Evolutionary conservation across 805 yeast species (phyloP), one percentile per base, ranked within the genome.

Genomic region (Priceomyces carsonii): DNA sequence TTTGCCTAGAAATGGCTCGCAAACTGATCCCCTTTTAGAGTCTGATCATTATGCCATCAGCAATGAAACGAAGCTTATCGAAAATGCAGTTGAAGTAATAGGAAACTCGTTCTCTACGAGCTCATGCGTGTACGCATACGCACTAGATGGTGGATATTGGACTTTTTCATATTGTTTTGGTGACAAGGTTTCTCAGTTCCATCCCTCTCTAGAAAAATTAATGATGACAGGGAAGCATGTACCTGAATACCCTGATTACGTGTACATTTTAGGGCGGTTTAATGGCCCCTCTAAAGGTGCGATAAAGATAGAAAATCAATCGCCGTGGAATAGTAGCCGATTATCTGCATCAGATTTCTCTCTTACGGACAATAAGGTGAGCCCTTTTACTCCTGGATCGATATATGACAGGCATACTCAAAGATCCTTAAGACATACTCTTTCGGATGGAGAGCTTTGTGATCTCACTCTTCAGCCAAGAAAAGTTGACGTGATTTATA

Each of bases 401-500:
- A 40, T 39, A 6, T 36, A 36, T 24, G 40, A 42, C 25, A 26
- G 17, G 13, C 29, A 26, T 19, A 49, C 47, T 12, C 62, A 57
- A 41, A 56, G 61, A 44, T 61, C 54, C 41, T 42, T 69, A 43
- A 44, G 65, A 52, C 80, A 53, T 59, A 59, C 39, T 36, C 60
- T 54, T 6, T 35, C 39, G 8, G 51, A 53, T 39, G 93, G 91
- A 6, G 72, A 73, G 14, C 35, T 61, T 3, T 84, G 93, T 57
- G 85, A 79, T 46, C 51, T 79, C 29, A 80, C 85, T 0, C 67
- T 67, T 2, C 51, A 59, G 18, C 74, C 74, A 2, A 67, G 91
- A 34, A 50, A 64, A 3, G 62, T 76, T 3, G 84, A 80, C 37
- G 59, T 84, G 4, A 71, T 71, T 32, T 82, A 76, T 50, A 62